Conservation (phyloP, 2,329 filamentous ascomycete genomes). For the Dactylellina sp. region DNA sequence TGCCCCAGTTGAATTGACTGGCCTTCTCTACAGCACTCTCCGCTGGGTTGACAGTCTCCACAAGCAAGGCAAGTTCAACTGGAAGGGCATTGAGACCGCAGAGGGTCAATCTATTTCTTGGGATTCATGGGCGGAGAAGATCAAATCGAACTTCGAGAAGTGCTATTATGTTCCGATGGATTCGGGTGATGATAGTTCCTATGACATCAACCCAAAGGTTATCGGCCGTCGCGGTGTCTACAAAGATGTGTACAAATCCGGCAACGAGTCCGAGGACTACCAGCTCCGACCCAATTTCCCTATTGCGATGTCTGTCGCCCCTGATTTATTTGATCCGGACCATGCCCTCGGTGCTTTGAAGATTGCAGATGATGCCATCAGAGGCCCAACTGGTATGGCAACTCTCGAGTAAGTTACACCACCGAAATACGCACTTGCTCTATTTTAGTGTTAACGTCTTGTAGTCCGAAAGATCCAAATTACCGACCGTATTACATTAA, state of each 20-base stretch:
- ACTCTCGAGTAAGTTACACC: slow-evolving; percentile 75
- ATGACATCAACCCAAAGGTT: slow-evolving; percentile 82
- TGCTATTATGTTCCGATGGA: slow-evolving; percentile 87
- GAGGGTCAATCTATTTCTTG: slow-evolving; percentile 76
- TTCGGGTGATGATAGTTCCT: slow-evolving; percentile 76
- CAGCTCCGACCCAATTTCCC: slow-evolving; percentile 94
- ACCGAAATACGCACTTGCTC: not conserved
- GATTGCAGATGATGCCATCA: slow-evolving; percentile 80
- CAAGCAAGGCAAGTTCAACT: slow-evolving; percentile 76
- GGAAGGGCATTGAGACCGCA: slow-evolving; percentile 76
- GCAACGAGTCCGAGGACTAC: slow-evolving; percentile 97
- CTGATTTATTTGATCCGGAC: slow-evolving; percentile 81
- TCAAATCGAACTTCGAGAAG: slow-evolving; percentile 88
- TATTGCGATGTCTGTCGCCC: slow-evolving; percentile 93
- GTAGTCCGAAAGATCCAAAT: slow-evolving; percentile 80
- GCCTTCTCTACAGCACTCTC: slow-evolving; percentile 88
- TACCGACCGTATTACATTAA: slow-evolving; percentile 96
- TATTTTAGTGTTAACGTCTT: not conserved
- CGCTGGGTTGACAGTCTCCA: slow-evolving; percentile 80
- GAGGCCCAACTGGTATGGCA: slow-evolving; percentile 92
- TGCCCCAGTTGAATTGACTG: slow-evolving; percentile 93
- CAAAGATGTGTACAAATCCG: slow-evolving; percentile 94
- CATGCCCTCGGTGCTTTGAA: slow-evolving; percentile 85
- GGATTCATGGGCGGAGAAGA: slow-evolving; percentile 79
- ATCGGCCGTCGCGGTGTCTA: slow-evolving; percentile 95